These are phyloP conservation scores for Metschnikowia lachancei DNA, from an alignment of 805 yeast genomes.

Conservation along the genomic window DNA sequence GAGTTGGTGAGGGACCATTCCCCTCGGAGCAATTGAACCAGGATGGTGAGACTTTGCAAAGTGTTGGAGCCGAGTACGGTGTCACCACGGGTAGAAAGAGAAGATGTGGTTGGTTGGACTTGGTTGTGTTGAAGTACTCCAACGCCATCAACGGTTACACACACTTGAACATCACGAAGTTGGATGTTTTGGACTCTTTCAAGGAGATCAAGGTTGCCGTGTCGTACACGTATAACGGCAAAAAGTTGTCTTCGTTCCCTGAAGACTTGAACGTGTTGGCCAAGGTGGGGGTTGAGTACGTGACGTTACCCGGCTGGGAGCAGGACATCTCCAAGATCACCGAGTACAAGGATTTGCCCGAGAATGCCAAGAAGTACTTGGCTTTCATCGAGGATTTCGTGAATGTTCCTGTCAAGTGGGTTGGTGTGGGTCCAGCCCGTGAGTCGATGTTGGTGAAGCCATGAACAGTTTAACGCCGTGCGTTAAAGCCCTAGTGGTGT, in stretches of 20 bases:
- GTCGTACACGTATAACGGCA: conserved; percentile 76
- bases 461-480: not conserved
- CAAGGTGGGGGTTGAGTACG: conserved; percentile 89
- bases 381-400: conserved; percentile 81
- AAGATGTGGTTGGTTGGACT: conserved; percentile 98
- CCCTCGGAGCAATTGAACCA: conserved; percentile 94
- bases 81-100: conserved; percentile 99
- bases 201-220: conserved; percentile 86
- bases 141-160: conserved; percentile 94
- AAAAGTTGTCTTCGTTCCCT: conserved; percentile 78
- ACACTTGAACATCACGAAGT: conserved; percentile 86
- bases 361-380: conserved; percentile 81
- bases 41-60: conserved; percentile 82
- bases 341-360: conserved; percentile 76
- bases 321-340: conserved; percentile 71
- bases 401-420: conserved; percentile 88
- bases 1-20: conserved; percentile 99
- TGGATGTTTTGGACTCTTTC: conserved; percentile 90
- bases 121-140: conserved; percentile 91
- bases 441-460: conserved; percentile 78
- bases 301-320: conserved; percentile 93
- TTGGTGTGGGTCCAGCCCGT: conserved; percentile 98
- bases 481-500: too few relatives aligned
- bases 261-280: conserved; percentile 82
- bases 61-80: conserved; percentile 93